A percentile compares a stretch with the other conserved stretches of the same genome.
These are phyloP conservation scores for Prototheca cutis DNA, from an alignment of 163 green algal genomes.

Conservation along the genomic window DNA sequence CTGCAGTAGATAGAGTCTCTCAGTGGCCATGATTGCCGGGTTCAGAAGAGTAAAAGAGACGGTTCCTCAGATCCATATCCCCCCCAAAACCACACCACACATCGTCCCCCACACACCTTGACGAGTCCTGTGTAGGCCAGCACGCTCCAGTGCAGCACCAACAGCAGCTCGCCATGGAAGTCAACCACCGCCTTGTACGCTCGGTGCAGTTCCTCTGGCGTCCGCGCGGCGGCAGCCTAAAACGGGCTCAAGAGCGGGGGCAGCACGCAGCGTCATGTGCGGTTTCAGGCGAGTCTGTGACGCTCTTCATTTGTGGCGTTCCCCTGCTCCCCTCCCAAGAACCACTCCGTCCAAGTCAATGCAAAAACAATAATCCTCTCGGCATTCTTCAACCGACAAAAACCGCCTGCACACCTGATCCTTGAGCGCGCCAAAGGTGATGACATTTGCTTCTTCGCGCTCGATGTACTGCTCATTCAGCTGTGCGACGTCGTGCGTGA, in stretches of 20 bases:
- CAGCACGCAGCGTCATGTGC: too few relatives aligned
- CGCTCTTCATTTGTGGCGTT: too few relatives aligned
- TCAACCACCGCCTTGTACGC: conserved; percentile 34
- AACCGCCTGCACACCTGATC: neutral
- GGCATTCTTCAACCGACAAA: too few relatives aligned
- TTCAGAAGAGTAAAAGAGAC: too few relatives aligned
- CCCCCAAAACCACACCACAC: neutral
- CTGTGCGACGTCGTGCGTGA: conserved; percentile 22
- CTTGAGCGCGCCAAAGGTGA: conserved; percentile 19
- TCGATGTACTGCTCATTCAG: conserved; percentile 73
- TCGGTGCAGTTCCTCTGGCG: neutral
- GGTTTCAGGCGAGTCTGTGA: too few relatives aligned
- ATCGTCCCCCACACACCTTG: conserved; percentile 31
- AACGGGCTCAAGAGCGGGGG: too few relatives aligned
- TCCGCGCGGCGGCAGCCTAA: neutral
- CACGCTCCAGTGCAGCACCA: conserved; percentile 76
- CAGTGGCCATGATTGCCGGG: too few relatives aligned
- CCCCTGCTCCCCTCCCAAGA: too few relatives aligned
- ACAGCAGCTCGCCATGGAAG: conserved; percentile 68
- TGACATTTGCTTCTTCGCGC: conserved; percentile 65
- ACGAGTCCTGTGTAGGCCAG: conserved; percentile 70
- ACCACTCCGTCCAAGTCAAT: too few relatives aligned
- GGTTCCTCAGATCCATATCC: neutral
- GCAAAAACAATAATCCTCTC: too few relatives aligned
- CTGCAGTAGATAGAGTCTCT: too few relatives aligned